Evolutionary conservation across 371 early-diverging fungal genomes (phyloP), one percentile per base, ranked within the genome.

Genomic region (Synchytrium microbalum): DNA sequence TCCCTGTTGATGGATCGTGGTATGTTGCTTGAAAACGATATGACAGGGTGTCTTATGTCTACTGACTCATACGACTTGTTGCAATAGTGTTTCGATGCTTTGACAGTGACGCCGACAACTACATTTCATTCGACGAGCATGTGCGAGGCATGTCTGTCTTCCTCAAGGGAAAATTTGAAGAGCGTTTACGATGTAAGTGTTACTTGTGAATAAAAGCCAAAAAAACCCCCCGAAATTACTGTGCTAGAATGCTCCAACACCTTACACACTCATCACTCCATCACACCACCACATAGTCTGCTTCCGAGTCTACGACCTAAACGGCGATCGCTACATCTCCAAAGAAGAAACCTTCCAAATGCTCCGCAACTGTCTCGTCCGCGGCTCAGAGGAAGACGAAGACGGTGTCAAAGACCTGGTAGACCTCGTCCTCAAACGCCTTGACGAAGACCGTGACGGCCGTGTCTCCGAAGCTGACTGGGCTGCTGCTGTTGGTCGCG

Each of bases 321-420:
- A 83, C 60, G 80, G 80, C 32, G 83, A 83, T 65, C 74, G 77
- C 2, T 80, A 79, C 69, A 81, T 83, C 52, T 73, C 78, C 28
- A 81, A 81, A 63, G 83, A 83, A 54, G 83, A 83, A 68, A 83
- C 81, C 81, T 81, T 73, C 63, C 81, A 81, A 61, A 77, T 83
- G 78, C 67, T 83, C 8, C 77, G 79, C 28, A 79, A 80, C 68
- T 77, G 76, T 51, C 67, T 82, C 5, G 79, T 80, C 28, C 69
- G 72, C 54, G 79, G 75, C 13, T 70, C 75, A 28, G 80, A 72
- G 53, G 80, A 79, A 64, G 83, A 81, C 66, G 83, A 80, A 65
- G 83, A 81, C 64, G 80, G 81, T 14, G 80, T 80, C 31, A 81
- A 80, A 58, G 81, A 81, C 61, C 71, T 83, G n/a, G 81, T 83